Base-by-base conservation (phyloP, 1,284 basidiomycete species). In the Trichosporon inkin region DNA sequence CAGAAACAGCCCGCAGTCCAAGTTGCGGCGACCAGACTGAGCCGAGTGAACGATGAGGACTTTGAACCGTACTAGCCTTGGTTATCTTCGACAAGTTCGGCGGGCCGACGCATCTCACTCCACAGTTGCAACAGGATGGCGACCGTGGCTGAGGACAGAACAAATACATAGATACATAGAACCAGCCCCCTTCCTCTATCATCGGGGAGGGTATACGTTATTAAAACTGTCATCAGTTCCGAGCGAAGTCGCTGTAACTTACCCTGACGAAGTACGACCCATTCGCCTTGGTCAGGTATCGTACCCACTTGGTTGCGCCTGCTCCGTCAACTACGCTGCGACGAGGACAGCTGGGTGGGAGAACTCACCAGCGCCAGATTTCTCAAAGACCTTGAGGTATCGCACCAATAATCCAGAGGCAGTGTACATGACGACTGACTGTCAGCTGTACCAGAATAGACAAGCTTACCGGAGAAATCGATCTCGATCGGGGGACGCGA, bases 301-400 rank as follows among this genome's bases (percentile, higher is more conserved):
- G 62, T 24, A 95, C 92, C 92, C 92, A 95, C 76, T 94, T 94
- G 64, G 93, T 87, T 89, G 76, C 35, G 39, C 35, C 35, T 36
- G 40, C 19, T 37, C 41, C 34, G 51, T 58, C 40, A 52, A 41
- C 36, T 28, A 10, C 24, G 24, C 11, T 14, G 7, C 8, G 20
- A 10, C 0, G 19, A 7, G 11, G 3, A 14, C 14, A 20, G 6
- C 13, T 20, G 8, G n/a, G 10, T n/a, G 1, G n/a, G 16, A 36
- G 20, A 10, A 36, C 34, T 53, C 51, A 36, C 32, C 24, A 57
- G 55, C 57, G 69, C 87, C 90, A 75, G 83, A 86, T 83, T 93
- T 96, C 81, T 99, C 96, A 70, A 96, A 97, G 22, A 99, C 94
- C 78, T 98, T 99, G 72, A 99, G 79, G 83, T 97, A 99, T 52